Conservation (phyloP, 768 basidiomycete species). For the Clathrus columnatus region DNA sequence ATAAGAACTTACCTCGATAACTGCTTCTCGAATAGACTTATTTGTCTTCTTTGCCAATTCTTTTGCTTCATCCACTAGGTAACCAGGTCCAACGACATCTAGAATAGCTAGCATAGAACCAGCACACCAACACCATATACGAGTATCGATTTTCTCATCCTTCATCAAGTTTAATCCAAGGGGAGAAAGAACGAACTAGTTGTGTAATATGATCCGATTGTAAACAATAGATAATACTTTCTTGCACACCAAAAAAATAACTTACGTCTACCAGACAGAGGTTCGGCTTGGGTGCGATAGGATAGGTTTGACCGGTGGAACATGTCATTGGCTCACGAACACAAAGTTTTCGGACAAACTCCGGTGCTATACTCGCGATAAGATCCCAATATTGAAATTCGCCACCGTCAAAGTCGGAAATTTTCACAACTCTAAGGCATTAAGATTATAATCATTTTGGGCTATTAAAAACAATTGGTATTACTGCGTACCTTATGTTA, state of each 20-base stretch:
- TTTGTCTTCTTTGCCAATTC: background rate
- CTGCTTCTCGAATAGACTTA: background rate
- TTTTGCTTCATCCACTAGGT: background rate
- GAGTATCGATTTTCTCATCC: background rate
- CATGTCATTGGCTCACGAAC: background rate
- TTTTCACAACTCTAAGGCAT: background rate
- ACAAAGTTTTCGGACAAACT: background rate
- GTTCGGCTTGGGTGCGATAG: background rate
- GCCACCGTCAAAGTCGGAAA: background rate
- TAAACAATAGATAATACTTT: background rate
- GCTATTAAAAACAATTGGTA: background rate
- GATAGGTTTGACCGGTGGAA: background rate
- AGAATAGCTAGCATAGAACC: background rate
- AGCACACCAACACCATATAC: background rate
- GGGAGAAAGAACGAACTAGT: no score
- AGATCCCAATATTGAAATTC: background rate
- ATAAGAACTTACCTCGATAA: background rate
- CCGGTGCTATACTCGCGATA: background rate
- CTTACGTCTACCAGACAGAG: background rate
- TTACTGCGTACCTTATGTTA: background rate
- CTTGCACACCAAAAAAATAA: background rate
- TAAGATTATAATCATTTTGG: background rate
- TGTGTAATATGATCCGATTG: background rate
- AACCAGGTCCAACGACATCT: background rate
- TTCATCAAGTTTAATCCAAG: background rate